Conservation (phyloP, 1,284 basidiomycete species). For the Tylopilus sp. region DNA sequence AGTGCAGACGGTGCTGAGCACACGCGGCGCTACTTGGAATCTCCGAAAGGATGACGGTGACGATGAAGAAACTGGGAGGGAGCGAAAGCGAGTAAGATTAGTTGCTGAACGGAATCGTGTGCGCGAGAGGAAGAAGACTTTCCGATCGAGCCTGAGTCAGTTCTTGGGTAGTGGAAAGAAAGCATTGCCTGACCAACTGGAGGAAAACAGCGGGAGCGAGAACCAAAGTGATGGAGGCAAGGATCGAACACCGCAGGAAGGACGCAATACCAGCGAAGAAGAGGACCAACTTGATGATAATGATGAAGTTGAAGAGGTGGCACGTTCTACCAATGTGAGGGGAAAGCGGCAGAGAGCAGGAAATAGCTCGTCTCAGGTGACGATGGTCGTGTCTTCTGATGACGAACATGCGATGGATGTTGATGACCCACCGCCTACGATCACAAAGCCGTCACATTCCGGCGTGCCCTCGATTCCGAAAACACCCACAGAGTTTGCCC, state of each 20-base stretch:
- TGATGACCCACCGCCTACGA: constrained; percentile 20
- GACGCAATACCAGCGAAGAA: constrained; percentile 20
- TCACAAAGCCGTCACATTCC: constrained; percentile 9
- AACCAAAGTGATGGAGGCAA: constrained; percentile 16
- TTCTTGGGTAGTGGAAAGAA: constrained; percentile 65
- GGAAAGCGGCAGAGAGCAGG: constrained; percentile 22
- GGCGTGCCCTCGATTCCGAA: not conserved
- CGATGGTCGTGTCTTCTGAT: constrained; percentile 36
- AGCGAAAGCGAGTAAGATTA: constrained; percentile 29
- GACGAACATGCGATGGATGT: constrained; percentile 43
- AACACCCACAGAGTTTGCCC: not conserved
- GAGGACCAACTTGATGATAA: constrained; percentile 28
- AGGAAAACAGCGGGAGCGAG: constrained; percentile 7
- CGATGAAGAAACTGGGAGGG: constrained; percentile 34
- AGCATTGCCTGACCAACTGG: constrained; percentile 24
- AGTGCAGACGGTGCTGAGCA: constrained; percentile 60
- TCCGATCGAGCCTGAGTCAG: constrained; percentile 59
- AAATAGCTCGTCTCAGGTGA: constrained; percentile 35
- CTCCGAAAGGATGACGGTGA: constrained; percentile 38
- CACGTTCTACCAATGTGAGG: not conserved
- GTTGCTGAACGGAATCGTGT: constrained; percentile 18
- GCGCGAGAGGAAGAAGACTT: constrained; percentile 34
- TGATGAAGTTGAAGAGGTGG: not conserved
- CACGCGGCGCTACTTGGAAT: constrained; percentile 59
- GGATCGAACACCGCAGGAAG: constrained; percentile 23